A percentile compares a stretch with the other conserved stretches of the same genome.
Evolutionary conservation across 2,329 filamentous ascomycete species (phyloP).

Genomic region (Hypoxylon sp.): DNA sequence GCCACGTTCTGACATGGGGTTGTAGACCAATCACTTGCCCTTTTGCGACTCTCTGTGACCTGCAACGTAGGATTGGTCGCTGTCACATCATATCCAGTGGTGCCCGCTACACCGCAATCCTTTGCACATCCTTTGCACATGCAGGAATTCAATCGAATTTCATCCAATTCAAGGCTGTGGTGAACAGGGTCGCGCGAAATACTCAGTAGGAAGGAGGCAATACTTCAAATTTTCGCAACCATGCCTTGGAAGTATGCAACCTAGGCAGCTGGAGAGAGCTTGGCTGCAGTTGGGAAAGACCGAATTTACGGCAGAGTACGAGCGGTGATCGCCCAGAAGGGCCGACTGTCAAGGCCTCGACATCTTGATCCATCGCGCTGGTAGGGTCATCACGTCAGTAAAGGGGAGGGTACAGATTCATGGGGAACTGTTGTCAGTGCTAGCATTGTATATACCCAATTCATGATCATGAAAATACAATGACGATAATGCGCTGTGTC

Average conservation of each 20-base stretch:
- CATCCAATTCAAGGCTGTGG: neutral
- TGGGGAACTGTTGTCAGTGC: neutral
- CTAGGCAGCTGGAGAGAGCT: neutral
- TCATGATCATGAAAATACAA: neutral
- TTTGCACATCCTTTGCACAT: no score
- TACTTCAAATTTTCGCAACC: slow-evolving; percentile 8
- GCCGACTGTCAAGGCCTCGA: slow-evolving; percentile 24
- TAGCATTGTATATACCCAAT: neutral
- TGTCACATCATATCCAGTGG: slow-evolving; percentile 21
- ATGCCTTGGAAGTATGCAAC: neutral
- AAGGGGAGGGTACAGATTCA: neutral
- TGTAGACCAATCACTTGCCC: slow-evolving; percentile 15
- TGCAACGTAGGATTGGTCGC: slow-evolving; percentile 16
- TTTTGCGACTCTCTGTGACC: slow-evolving; percentile 16
- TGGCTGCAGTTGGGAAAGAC: slow-evolving; percentile 1
- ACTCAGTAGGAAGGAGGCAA: slow-evolving; percentile 29
- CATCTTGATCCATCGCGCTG: neutral
- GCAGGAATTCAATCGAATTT: slow-evolving; percentile 13
- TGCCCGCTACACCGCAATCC: slow-evolving; percentile 5
- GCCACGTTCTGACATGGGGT: slow-evolving; percentile 8
- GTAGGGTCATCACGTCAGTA: no score
- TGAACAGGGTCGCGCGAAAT: slow-evolving; percentile 3
- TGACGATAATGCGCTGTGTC: neutral
- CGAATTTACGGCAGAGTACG: neutral
- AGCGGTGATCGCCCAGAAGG: slow-evolving; percentile 28